Conservation (phyloP, 78 protist genomes). For the Guillardia theta region DNA sequence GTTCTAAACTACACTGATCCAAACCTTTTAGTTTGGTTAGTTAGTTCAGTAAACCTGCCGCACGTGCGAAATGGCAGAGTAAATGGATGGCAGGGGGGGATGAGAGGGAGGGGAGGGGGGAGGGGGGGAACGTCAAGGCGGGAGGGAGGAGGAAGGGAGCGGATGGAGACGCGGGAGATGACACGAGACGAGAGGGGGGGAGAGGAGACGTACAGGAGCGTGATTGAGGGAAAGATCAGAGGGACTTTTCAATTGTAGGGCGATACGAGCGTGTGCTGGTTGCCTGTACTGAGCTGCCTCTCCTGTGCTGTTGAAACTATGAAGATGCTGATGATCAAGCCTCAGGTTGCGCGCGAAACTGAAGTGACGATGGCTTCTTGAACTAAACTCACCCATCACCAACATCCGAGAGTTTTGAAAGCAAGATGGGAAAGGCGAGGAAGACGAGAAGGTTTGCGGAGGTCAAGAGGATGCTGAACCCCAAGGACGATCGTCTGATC, state of each 20-base stretch:
- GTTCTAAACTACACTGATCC: no score
- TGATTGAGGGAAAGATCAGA: neutral
- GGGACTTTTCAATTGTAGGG: neutral
- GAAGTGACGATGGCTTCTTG: no score
- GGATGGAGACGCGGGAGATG: neutral
- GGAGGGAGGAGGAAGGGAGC: neutral
- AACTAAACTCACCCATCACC: no score
- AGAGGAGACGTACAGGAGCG: neutral
- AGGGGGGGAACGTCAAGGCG: neutral
- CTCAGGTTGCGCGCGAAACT: no score
- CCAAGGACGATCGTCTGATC: constrained; percentile 55
- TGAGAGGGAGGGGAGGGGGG: neutral
- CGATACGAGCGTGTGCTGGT: neutral
- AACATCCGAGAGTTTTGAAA: no score
- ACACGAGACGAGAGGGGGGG: neutral
- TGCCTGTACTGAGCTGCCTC: neutral
- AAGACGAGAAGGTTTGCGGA: constrained; percentile 55
- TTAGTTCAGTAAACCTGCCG: no score
- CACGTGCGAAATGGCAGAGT: no score
- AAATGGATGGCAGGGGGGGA: neutral
- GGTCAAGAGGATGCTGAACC: constrained; percentile 56
- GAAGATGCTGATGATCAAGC: neutral
- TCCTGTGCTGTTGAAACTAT: neutral
- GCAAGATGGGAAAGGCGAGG: constrained; percentile 51
- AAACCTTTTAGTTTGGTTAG: no score